Evolutionary conservation across 2,329 filamentous ascomycete species (phyloP), one percentile per base, ranked within the genome.

Genomic region (Diatrype stigma): DNA sequence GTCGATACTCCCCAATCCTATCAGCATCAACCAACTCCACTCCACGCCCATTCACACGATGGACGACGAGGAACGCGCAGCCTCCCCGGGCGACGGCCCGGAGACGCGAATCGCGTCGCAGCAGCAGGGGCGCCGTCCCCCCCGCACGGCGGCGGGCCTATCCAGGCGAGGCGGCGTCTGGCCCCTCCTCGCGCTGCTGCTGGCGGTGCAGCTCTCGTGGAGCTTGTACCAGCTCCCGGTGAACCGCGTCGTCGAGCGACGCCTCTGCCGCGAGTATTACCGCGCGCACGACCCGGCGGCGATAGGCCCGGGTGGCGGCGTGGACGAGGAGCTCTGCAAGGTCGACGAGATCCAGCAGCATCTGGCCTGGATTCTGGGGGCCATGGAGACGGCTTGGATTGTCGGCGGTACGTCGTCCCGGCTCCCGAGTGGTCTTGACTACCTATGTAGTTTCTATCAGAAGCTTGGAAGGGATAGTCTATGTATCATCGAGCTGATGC

Each of bases 251-350:
- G 66, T 78, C 22, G 76, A 79, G 60, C 65, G 67, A 21, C 70
- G 74, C 1, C 65, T 79, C 6, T 84, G 80, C 50, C 63, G 70
- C 22, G 74, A 78, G 19, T 73, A 79, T 60, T 83, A 82, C 57
- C 52, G 52, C 14, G 55, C 49, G 7, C 62, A 69, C 3, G 70
- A 79, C 10, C 73, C 73, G 1, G 62, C 65, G 0, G 52, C 56
- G 3, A 61, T 73, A 12, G 55, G 49, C 1, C 42, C 63, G 0
- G 68, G 70, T 47, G 74, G 73, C 4, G 63, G 63, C 21, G 64
- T 83, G 2, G 69, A 73, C 1, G 80, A 84, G 62, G 64, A 70
- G 51, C 60, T 79, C 3, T 84, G 80, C 63, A 84, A 84, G 59
- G 60, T 78, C 10, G 72, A 80, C 51, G 62, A 60, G 12, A 70